phyloP scores from a whole-genome alignment of 371 early-diverging fungal species.

The Mucor indicus region DNA sequence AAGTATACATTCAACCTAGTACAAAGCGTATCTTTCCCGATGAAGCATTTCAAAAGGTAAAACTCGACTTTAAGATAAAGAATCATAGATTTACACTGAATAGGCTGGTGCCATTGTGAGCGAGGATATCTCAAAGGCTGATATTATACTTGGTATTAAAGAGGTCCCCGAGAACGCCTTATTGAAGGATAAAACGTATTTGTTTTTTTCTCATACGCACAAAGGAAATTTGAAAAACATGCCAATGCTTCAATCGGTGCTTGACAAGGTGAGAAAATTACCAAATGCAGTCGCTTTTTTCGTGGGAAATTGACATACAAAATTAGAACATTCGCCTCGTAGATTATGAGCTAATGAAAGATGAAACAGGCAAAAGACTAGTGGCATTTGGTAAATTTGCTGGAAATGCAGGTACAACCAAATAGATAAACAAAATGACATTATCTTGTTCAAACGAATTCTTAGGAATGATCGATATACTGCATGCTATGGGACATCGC shows the following conservation, averaged over 20 bases:
- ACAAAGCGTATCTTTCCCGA: slow-evolving; percentile 89
- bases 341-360: slow-evolving; percentile 94
- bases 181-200: slow-evolving; percentile 85
- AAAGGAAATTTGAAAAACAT: slow-evolving; percentile 94
- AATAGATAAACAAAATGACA: not conserved
- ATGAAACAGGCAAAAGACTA: slow-evolving; percentile 71
- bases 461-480: slow-evolving; percentile 82
- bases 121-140: slow-evolving; percentile 87
- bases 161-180: slow-evolving; percentile 88
- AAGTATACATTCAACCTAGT: slow-evolving; percentile 88
- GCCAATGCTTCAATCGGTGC: slow-evolving; percentile 81
- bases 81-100: not conserved
- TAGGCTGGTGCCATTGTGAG: slow-evolving; percentile 85
- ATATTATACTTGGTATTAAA: slow-evolving; percentile 95
- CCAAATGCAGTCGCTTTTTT: not conserved
- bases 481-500: slow-evolving; percentile 91
- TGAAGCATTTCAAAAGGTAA: slow-evolving; percentile 72
- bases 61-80: not conserved
- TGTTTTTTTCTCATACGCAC: slow-evolving; percentile 97
- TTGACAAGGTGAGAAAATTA: slow-evolving; percentile 90
- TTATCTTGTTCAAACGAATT: not conserved
- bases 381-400: slow-evolving; percentile 94
- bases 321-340: slow-evolving; percentile 85
- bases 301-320: slow-evolving; percentile 12
- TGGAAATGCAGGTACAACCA: slow-evolving; percentile 84